Percentiles rank a stretch among this genome's conserved stretches.
Conservation (phyloP, 1,284 basidiomycete genomes). For the Baeospora myosura region DNA sequence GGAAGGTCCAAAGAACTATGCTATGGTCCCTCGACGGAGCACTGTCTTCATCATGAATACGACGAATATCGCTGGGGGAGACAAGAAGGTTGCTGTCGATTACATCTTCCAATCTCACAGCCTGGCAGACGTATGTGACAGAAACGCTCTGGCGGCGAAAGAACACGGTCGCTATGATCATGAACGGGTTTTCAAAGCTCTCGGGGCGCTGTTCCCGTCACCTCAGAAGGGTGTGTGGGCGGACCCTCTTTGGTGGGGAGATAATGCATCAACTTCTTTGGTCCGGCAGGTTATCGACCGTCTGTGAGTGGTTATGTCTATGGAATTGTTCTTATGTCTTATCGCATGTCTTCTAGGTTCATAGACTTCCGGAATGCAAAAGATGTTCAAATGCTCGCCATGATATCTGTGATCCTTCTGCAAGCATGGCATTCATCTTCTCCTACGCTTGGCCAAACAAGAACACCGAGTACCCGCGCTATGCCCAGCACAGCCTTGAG, state of each 20-base stretch:
- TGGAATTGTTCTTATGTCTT: too few species aligned
- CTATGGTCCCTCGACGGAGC: constrained; percentile 40
- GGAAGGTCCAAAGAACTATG: constrained; percentile 21
- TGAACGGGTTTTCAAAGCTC: constrained; percentile 62
- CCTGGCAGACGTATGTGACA: constrained; percentile 44
- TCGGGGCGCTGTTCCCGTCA: constrained; percentile 46
- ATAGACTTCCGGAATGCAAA: constrained; percentile 52
- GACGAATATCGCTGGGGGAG: constrained; percentile 46
- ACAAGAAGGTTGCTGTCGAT: constrained; percentile 52
- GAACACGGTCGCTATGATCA: constrained; percentile 61
- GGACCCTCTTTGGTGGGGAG: constrained; percentile 10
- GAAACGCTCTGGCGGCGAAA: constrained; percentile 56
- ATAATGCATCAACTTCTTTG: constrained; percentile 19
- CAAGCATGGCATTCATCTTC: constrained; percentile 25
- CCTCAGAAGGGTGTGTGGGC: constrained; percentile 12
- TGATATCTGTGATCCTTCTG: constrained; percentile 65
- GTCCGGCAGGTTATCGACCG: constrained; percentile 32
- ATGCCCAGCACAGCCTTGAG: constrained; percentile 7
- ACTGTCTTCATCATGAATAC: constrained; percentile 64
- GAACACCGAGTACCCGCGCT: not conserved
- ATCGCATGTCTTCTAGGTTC: constrained; percentile 61
- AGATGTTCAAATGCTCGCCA: constrained; percentile 79
- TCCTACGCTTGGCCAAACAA: not conserved
- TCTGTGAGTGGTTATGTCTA: too few species aligned
- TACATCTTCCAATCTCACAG: constrained; percentile 47